A percentile compares a stretch with the other conserved stretches of the same genome.
Conservation (phyloP, 2,329 filamentous ascomycete genomes). For the Neopestalotiopsis sp. region DNA sequence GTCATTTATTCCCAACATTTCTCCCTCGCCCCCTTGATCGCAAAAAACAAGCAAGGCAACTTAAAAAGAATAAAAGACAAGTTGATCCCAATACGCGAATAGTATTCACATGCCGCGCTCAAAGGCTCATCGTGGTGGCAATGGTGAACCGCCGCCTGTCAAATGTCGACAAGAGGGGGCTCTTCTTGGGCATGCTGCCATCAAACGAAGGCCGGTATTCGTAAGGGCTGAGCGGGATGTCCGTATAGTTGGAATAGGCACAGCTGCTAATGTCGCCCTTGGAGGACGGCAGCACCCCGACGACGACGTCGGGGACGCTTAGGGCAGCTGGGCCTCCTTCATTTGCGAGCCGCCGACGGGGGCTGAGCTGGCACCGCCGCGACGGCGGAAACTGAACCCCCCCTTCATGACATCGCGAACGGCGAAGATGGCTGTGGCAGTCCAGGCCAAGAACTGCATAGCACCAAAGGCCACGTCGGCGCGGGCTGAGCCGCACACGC, state of each 20-base stretch:
- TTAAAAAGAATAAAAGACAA: constrained; percentile 1
- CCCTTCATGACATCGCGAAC: constrained; percentile 54
- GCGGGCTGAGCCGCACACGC: constrained; percentile 60
- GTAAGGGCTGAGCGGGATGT: constrained; percentile 35
- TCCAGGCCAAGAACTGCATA: constrained; percentile 60
- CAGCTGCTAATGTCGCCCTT: not conserved
- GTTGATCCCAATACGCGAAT: not conserved
- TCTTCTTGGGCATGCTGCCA: constrained; percentile 21
- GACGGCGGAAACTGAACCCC: constrained; percentile 36
- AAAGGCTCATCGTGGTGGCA: constrained; percentile 8
- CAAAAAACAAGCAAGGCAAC: constrained; percentile 9
- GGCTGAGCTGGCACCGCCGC: constrained; percentile 28
- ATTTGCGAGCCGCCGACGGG: constrained; percentile 37
- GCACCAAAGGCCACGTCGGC: constrained; percentile 61
- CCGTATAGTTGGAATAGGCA: constrained; percentile 31
- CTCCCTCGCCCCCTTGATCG: not conserved
- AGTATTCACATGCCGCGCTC: not conserved
- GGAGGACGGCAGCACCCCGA: not conserved
- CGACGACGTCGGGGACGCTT: constrained; percentile 23
- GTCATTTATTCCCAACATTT: constrained; percentile 7
- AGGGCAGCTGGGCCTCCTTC: constrained; percentile 43
- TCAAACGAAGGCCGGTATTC: constrained; percentile 33
- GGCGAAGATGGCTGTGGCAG: constrained; percentile 50
- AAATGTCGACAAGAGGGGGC: constrained; percentile 18
- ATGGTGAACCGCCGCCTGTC: constrained; percentile 18